phyloP scores from a whole-genome alignment of 495 filamentous ascomycete species.

The Penicillium desertorum region DNA sequence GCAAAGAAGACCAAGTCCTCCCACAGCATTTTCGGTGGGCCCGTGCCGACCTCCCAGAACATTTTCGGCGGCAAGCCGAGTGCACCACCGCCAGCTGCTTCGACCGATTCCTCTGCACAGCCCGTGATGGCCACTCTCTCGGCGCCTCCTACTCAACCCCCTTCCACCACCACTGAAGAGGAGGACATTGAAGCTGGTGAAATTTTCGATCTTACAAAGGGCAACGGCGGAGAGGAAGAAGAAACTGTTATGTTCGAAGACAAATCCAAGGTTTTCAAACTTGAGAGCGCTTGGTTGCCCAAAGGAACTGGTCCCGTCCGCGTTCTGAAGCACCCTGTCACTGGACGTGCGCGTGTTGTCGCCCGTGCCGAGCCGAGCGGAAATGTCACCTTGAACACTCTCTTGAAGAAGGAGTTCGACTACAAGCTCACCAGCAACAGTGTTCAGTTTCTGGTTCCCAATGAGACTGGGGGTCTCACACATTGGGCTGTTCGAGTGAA shows the following conservation, averaged over 20 bases:
- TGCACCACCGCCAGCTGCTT: slow-evolving; percentile 31
- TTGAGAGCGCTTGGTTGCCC: slow-evolving; percentile 50
- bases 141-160: slow-evolving; percentile 28
- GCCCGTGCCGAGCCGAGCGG: slow-evolving; percentile 69
- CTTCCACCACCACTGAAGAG: slow-evolving; percentile 55
- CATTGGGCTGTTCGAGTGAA: slow-evolving; percentile 67
- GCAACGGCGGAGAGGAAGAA: slow-evolving; percentile 68
- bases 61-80: no score
- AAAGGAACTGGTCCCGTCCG: slow-evolving; percentile 65
- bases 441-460: slow-evolving; percentile 55
- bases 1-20: slow-evolving; percentile 21
- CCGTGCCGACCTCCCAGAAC: slow-evolving; percentile 30
- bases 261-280: slow-evolving; percentile 61
- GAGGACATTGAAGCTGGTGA: slow-evolving; percentile 53
- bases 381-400: slow-evolving; percentile 65
- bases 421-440: slow-evolving; percentile 58
- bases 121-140: slow-evolving; percentile 30
- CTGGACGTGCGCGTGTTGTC: slow-evolving; percentile 60
- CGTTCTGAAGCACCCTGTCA: slow-evolving; percentile 65
- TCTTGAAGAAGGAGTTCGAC: slow-evolving; percentile 54
- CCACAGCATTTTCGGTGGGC: slow-evolving; percentile 1
- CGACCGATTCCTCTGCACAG: slow-evolving; percentile 33
- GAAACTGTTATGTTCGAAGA: slow-evolving; percentile 64
- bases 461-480: slow-evolving; percentile 52
- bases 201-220: slow-evolving; percentile 58